Evolutionary conservation across 148 eudicot genomes (phyloP).

Genomic region (Cornus controversa): DNA sequence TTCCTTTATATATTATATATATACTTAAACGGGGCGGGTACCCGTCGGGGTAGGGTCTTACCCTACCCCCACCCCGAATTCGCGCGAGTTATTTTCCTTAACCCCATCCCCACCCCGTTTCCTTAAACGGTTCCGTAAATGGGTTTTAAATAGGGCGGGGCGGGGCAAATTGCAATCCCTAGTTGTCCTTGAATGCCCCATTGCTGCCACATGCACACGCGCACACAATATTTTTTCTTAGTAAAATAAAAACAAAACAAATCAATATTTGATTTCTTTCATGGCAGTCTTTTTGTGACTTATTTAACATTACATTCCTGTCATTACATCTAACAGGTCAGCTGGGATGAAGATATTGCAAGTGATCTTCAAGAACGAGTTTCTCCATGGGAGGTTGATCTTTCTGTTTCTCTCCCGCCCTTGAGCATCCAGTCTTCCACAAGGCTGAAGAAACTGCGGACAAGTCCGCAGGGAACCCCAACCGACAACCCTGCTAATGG

Average conservation of each 20-base stretch:
- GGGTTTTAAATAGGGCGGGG: too few species aligned
- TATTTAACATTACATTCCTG: constrained; percentile 2
- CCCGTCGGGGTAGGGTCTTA: too few species aligned
- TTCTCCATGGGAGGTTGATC: constrained; percentile 95
- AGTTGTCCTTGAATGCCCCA: not conserved
- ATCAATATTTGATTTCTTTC: not conserved
- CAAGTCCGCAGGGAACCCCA: constrained; percentile 44
- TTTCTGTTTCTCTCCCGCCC: constrained; percentile 60
- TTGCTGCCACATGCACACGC: not conserved
- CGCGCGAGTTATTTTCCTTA: too few species aligned
- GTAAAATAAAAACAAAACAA: not conserved
- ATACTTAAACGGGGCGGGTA: too few species aligned
- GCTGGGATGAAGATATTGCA: constrained; percentile 74
- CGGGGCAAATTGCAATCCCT: too few species aligned
- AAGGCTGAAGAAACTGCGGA: constrained; percentile 68
- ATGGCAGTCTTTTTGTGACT: not conserved
- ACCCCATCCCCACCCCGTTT: too few species aligned
- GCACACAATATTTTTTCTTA: not conserved
- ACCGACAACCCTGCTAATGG: constrained; percentile 53
- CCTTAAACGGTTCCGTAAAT: too few species aligned
- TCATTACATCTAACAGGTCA: constrained; percentile 50
- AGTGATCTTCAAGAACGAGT: constrained; percentile 63
- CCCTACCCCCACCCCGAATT: too few species aligned
- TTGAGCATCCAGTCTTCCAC: constrained; percentile 70
- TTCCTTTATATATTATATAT: too few species aligned